Conservation (phyloP, 2,329 filamentous ascomycete genomes). For the Penicillium brevicompactum region DNA sequence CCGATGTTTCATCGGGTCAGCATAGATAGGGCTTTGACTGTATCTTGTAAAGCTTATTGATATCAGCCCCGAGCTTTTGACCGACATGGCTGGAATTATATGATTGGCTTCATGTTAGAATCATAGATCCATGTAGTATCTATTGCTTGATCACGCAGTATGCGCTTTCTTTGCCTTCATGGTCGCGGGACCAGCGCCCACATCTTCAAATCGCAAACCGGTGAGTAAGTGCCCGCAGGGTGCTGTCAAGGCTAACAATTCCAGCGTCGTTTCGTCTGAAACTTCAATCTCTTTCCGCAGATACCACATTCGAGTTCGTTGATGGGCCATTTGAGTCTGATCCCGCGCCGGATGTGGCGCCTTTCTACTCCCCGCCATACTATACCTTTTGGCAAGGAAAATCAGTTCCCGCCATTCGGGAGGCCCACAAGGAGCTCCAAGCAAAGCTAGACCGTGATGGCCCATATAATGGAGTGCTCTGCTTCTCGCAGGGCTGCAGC, state of each 20-base stretch:
- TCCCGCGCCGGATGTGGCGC: background rate
- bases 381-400: background rate
- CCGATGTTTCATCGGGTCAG: background rate
- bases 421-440: background rate
- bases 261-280: background rate
- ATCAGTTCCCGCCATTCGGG: background rate
- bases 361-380: background rate
- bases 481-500: constrained; percentile 2
- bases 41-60: background rate
- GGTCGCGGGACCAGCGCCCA: background rate
- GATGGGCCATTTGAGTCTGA: background rate
- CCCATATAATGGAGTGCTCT: background rate
- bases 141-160: background rate
- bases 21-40: background rate
- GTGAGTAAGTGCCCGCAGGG: background rate
- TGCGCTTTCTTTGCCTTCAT: background rate
- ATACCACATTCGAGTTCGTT: background rate
- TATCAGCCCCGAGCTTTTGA: background rate
- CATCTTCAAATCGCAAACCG: background rate
- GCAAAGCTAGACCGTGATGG: background rate
- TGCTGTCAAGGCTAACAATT: background rate
- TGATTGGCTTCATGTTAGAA: background rate
- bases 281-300: background rate
- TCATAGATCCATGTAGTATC: background rate
- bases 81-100: background rate